Evolutionary conservation across 331 rosid species (phyloP).

Genomic region (Quercus lobata): DNA sequence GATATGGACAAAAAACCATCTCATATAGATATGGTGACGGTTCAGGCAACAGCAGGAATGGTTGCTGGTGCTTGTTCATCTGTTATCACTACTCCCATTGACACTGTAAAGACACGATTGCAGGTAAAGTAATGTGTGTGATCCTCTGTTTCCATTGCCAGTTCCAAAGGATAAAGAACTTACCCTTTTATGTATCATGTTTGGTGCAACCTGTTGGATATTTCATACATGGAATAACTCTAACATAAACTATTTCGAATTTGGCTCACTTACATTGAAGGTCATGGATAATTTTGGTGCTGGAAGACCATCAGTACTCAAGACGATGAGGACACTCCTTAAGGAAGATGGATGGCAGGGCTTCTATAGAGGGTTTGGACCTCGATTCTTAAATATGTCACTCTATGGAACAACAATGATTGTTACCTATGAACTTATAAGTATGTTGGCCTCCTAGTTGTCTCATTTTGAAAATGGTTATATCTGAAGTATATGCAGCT

Average conservation of each 20-base stretch:
- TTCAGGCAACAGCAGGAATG: slow-evolving; percentile 89
- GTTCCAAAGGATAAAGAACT: not conserved
- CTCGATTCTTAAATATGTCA: slow-evolving; percentile 82
- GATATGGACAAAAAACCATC: slow-evolving; percentile 60
- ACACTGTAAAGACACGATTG: slow-evolving; percentile 83
- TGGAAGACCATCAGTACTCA: slow-evolving; percentile 81
- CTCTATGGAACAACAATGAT: slow-evolving; percentile 89
- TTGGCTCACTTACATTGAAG: slow-evolving; percentile 20
- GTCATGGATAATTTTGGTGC: slow-evolving; percentile 69
- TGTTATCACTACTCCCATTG: slow-evolving; percentile 74
- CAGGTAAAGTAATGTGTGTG: slow-evolving; percentile 44
- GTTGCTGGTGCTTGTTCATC: slow-evolving; percentile 86
- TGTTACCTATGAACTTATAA: slow-evolving; percentile 83
- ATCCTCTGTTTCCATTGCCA: not conserved
- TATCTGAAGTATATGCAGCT: not conserved
- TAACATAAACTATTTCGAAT: slow-evolving; percentile 6
- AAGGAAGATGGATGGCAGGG: slow-evolving; percentile 94
- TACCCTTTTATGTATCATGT: not conserved
- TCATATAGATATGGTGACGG: slow-evolving; percentile 65
- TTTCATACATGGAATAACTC: not conserved
- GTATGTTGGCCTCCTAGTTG: slow-evolving; percentile 36
- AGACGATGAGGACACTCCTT: slow-evolving; percentile 59
- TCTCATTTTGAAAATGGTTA: not conserved
- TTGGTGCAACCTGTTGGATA: slow-evolving; percentile 1
- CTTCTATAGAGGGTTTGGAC: slow-evolving; percentile 84